phyloP scores from a whole-genome alignment of 2,329 filamentous ascomycete genomes.

The Polychaeton citri region DNA sequence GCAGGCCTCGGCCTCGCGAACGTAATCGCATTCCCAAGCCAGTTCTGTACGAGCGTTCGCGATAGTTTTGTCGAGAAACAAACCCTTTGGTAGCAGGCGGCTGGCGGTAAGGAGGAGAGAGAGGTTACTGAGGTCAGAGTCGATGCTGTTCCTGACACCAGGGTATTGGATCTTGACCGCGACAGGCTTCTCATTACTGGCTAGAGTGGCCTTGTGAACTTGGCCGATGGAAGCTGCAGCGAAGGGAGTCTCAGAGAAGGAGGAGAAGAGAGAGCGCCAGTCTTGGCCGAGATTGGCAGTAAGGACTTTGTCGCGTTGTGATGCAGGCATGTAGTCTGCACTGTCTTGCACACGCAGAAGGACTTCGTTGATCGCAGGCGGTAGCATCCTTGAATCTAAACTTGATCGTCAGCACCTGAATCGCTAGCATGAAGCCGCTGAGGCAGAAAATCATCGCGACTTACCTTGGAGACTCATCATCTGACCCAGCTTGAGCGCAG shows the following conservation, averaged over 20 bases:
- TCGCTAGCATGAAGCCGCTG: conserved; percentile 1
- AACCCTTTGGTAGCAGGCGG: conserved; percentile 73
- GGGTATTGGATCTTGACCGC: conserved; percentile 98
- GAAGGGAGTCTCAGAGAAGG: conserved; percentile 83
- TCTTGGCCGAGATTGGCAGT: conserved; percentile 62
- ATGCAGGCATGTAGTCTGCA: conserved; percentile 95
- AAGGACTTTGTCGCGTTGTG: conserved; percentile 78
- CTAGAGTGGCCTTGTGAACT: conserved; percentile 74
- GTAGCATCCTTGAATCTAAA: conserved; percentile 83
- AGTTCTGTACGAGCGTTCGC: conserved; percentile 86
- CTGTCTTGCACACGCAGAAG: conserved; percentile 90
- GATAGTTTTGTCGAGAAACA: conserved; percentile 95
- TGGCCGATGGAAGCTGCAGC: conserved; percentile 95
- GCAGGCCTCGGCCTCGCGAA: conserved; percentile 72
- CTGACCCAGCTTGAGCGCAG: conserved; percentile 91
- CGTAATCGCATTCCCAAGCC: conserved; percentile 94
- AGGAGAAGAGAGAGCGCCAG: conserved; percentile 71
- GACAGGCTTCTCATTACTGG: conserved; percentile 59
- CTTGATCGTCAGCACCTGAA: background rate
- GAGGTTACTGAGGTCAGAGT: conserved; percentile 90
- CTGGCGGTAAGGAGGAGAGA: conserved; percentile 83
- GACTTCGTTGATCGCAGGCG: conserved; percentile 73
- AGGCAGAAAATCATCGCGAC: conserved; percentile 3
- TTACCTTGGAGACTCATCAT: conserved; percentile 87
- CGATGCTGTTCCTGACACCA: conserved; percentile 88